Evolutionary conservation across 768 basidiomycete species (phyloP).

Genomic region (Baorangia bicolor): DNA sequence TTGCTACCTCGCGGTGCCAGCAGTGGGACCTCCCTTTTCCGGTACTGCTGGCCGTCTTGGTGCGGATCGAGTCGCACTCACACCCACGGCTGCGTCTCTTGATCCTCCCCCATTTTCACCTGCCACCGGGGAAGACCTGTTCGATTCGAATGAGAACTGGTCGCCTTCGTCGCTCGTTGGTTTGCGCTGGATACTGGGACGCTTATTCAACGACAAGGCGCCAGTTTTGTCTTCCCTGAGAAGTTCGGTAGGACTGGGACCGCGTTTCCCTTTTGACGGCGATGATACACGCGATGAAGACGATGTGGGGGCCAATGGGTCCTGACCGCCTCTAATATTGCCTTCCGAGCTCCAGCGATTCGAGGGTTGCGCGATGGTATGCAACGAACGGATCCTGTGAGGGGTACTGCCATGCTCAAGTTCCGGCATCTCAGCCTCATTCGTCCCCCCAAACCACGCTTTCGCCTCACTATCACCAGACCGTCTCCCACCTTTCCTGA

Average conservation of each 20-base stretch:
- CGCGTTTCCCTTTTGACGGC: constrained; percentile 56
- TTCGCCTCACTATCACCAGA: constrained; percentile 17
- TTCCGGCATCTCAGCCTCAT: not conserved
- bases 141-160: constrained; percentile 12
- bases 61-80: not conserved
- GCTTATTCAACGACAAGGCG: constrained; percentile 55
- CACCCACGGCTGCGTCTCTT: not conserved
- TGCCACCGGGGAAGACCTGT: constrained; percentile 1
- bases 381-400: constrained; percentile 8
- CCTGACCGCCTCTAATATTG: constrained; percentile 1
- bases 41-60: constrained; percentile 6
- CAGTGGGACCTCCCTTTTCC: constrained; percentile 4
- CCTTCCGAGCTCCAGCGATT: constrained; percentile 7
- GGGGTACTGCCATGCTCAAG: not conserved
- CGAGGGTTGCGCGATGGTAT: constrained; percentile 1
- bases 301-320: constrained; percentile 5
- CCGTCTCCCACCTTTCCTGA: constrained; percentile 17
- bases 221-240: constrained; percentile 59
- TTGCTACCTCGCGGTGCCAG: constrained; percentile 15
- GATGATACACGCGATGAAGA: constrained; percentile 24
- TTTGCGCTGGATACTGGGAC: constrained; percentile 63
- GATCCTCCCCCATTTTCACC: constrained; percentile 11
- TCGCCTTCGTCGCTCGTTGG: constrained; percentile 8
- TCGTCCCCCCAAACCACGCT: not conserved
- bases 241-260: constrained; percentile 71